Percentiles rank a stretch among this genome's conserved stretches.
These are phyloP conservation scores for Phytopythium sindhum DNA, from an alignment of 352 stramenopile species.

Conservation along the genomic window DNA sequence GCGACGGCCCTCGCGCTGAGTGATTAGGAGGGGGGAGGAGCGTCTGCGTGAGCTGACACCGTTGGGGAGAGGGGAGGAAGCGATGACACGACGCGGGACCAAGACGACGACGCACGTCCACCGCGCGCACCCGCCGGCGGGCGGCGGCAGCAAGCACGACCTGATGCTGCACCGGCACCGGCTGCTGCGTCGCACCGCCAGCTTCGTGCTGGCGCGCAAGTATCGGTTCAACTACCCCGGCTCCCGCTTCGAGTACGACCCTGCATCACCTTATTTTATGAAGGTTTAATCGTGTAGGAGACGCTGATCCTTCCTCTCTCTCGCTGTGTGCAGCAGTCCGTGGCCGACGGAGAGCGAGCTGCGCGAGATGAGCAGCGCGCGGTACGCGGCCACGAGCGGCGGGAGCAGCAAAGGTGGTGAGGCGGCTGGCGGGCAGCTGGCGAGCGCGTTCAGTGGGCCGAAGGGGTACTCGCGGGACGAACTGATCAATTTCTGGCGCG, in stretches of 20 bases:
- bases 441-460: conserved; percentile 23
- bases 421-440: background rate
- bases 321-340: conserved; percentile 17
- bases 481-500: conserved; percentile 81
- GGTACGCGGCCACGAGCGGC: background rate
- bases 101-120: conserved; percentile 50
- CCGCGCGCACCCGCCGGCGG: conserved; percentile 20
- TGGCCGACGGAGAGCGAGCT: conserved; percentile 34
- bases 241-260: conserved; percentile 17
- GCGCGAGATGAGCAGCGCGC: conserved; percentile 18
- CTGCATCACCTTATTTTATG: no score
- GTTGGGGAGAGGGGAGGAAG: background rate
- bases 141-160: conserved; percentile 22
- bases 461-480: conserved; percentile 68
- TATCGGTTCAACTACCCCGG: conserved; percentile 43
- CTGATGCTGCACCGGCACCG: conserved; percentile 59
- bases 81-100: conserved; percentile 51
- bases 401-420: background rate
- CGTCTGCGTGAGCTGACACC: background rate
- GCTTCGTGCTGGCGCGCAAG: conserved; percentile 71
- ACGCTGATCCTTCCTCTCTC: background rate
- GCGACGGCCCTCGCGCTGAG: no score
- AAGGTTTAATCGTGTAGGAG: no score
- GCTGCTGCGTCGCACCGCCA: conserved; percentile 55
- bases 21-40: background rate